Conservation (phyloP, 2,329 filamentous ascomycete species). For the Aspergillus tamarii region DNA sequence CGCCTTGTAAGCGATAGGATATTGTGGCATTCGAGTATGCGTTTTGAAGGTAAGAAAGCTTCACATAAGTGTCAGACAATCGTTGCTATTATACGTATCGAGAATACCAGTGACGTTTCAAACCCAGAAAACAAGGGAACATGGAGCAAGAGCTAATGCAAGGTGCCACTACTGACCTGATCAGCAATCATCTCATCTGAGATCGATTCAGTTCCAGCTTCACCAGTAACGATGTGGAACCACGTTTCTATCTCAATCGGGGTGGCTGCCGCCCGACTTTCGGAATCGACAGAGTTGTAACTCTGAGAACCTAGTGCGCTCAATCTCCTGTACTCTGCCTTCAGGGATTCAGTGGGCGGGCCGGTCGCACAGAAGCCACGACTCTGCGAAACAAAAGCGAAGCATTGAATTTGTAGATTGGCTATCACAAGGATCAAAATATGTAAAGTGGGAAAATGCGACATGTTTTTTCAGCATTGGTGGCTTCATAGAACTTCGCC, state of each 20-base stretch:
- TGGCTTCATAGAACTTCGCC: background rate
- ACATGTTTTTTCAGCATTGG: conserved; percentile 22
- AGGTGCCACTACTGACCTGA: conserved; percentile 32
- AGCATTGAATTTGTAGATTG: conserved; percentile 22
- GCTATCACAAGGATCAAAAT: conserved; percentile 24
- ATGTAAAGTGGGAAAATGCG: conserved; percentile 24
- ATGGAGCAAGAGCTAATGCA: background rate
- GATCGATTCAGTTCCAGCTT: conserved; percentile 30
- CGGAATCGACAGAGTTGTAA: conserved; percentile 13
- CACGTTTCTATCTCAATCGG: conserved; percentile 45
- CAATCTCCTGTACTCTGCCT: conserved; percentile 30
- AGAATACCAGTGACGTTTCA: background rate
- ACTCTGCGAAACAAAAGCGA: conserved; percentile 17
- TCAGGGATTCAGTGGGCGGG: conserved; percentile 31
- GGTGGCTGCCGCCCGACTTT: conserved; percentile 21
- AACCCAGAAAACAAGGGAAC: background rate
- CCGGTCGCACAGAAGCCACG: conserved; percentile 38
- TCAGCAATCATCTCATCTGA: conserved; percentile 38
- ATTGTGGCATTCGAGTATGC: conserved; percentile 52
- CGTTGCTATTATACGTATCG: background rate
- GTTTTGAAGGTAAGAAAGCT: conserved; percentile 47
- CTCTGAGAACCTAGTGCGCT: conserved; percentile 20
- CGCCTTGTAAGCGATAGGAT: conserved; percentile 53
- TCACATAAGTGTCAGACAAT: background rate
- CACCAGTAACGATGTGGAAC: conserved; percentile 47